Percentiles rank a stretch among this genome's conserved stretches.
These are phyloP conservation scores for Anthostomella pinea DNA, from an alignment of 2,329 filamentous ascomycete species.

Conservation along the genomic window DNA sequence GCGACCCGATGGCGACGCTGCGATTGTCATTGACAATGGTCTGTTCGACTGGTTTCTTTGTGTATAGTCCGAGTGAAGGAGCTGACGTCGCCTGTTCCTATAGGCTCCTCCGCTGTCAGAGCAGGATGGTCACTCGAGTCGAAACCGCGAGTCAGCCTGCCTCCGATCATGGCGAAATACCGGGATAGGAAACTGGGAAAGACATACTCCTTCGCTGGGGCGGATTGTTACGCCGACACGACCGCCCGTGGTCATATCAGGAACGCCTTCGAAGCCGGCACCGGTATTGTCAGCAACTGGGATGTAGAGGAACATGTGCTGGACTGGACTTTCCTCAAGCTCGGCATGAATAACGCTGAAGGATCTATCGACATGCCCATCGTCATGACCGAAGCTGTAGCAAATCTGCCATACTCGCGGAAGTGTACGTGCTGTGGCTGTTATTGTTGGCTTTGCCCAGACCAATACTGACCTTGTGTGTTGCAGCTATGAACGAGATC, in stretches of 20 bases:
- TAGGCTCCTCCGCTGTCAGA: slow-evolving; percentile 84
- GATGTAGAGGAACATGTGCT: slow-evolving; percentile 94
- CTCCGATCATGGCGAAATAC: slow-evolving; percentile 92
- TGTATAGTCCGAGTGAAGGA: neutral
- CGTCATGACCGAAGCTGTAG: slow-evolving; percentile 93
- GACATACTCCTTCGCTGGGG: slow-evolving; percentile 88
- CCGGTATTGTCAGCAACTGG: slow-evolving; percentile 93
- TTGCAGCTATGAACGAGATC: slow-evolving; percentile 91
- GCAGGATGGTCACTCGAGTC: slow-evolving; percentile 95
- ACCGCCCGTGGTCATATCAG: slow-evolving; percentile 88
- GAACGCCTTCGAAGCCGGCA: slow-evolving; percentile 86
- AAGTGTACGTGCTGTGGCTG: slow-evolving; percentile 63
- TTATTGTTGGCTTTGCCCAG: neutral
- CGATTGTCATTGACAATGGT: slow-evolving; percentile 99
- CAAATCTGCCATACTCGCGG: slow-evolving; percentile 83
- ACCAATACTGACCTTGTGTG: slow-evolving; percentile 6
- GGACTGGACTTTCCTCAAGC: slow-evolving; percentile 91
- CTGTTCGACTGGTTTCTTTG: slow-evolving; percentile 21
- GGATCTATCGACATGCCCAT: slow-evolving; percentile 80
- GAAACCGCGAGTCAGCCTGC: slow-evolving; percentile 73
- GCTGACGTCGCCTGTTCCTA: slow-evolving; percentile 10
- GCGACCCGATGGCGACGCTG: slow-evolving; percentile 54
- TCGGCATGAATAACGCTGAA: slow-evolving; percentile 75
- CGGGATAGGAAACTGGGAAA: slow-evolving; percentile 90
- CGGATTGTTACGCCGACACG: slow-evolving; percentile 91